phyloP scores from a whole-genome alignment of 2,329 filamentous ascomycete genomes.

The Claviceps cyperi region DNA sequence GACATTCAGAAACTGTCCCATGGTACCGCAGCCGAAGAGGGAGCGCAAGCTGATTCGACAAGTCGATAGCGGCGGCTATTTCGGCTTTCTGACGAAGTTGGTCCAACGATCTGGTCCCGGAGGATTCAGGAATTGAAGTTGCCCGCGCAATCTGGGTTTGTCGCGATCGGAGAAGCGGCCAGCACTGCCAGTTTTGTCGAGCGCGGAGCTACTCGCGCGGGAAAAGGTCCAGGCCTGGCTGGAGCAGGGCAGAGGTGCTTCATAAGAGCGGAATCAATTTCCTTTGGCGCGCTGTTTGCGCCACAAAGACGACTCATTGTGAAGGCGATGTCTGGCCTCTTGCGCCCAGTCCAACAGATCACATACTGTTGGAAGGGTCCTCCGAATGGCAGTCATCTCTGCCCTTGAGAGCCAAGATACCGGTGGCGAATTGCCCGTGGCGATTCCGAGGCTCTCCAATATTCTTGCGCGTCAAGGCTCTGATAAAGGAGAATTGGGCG shows the following conservation, averaged over 20 bases:
- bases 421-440: no score
- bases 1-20: slow-evolving; percentile 25
- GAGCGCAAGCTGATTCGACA: slow-evolving; percentile 39
- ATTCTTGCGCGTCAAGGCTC: no score
- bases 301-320: no score
- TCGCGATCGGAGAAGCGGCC: slow-evolving; percentile 18
- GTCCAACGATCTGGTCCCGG: slow-evolving; percentile 24
- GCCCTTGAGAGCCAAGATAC: no score
- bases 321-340: no score
- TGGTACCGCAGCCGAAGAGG: slow-evolving; percentile 25
- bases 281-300: no score
- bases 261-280: no score
- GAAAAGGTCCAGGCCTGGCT: slow-evolving; percentile 30
- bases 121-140: slow-evolving; percentile 9
- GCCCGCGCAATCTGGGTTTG: slow-evolving; percentile 21
- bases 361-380: no score
- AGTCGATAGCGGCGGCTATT: slow-evolving; percentile 54
- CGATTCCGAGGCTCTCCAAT: no score
- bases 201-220: slow-evolving; percentile 30
- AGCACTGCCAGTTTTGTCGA: slow-evolving; percentile 18
- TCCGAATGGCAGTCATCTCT: no score
- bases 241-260: slow-evolving; percentile 30
- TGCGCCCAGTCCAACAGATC: no score
- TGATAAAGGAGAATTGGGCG: no score
- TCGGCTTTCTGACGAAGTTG: slow-evolving; percentile 31